These are phyloP conservation scores for Yarrowia sp. DNA, from an alignment of 805 yeast species.

Conservation along the genomic window DNA sequence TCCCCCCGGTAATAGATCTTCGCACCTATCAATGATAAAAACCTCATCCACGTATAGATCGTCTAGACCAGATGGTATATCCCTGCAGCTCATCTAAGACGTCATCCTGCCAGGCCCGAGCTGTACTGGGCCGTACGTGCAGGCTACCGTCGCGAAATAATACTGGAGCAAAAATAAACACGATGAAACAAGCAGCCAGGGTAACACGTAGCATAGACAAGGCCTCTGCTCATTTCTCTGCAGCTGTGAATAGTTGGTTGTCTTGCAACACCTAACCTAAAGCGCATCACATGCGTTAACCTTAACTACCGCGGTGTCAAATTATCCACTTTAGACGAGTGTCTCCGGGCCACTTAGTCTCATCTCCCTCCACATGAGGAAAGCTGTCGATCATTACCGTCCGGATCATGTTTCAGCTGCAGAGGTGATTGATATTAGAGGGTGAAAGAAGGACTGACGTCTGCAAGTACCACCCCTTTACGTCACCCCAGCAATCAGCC, in stretches of 20 bases:
- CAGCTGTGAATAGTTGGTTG: neutral
- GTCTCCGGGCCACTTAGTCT: neutral
- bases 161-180: neutral
- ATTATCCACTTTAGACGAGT: neutral
- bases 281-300: neutral
- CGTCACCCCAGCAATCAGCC: too few relatives aligned
- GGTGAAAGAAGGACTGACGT: neutral
- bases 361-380: neutral
- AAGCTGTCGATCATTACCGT: neutral
- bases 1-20: neutral
- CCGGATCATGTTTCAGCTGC: neutral
- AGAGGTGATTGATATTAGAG: neutral
- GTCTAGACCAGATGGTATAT: neutral
- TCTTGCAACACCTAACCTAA: neutral
- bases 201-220: neutral
- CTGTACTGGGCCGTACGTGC: neutral
- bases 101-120: neutral
- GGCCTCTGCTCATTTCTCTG: neutral
- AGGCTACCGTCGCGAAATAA: neutral
- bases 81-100: neutral
- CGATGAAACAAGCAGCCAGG: slow-evolving; percentile 19
- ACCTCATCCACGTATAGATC: neutral
- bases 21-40: neutral
- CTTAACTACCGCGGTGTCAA: neutral
- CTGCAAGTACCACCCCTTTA: neutral